A percentile compares a stretch with the other conserved stretches of the same genome.
phyloP scores from a whole-genome alignment of 805 yeast genomes.

The Wickerhamomyces alni region DNA sequence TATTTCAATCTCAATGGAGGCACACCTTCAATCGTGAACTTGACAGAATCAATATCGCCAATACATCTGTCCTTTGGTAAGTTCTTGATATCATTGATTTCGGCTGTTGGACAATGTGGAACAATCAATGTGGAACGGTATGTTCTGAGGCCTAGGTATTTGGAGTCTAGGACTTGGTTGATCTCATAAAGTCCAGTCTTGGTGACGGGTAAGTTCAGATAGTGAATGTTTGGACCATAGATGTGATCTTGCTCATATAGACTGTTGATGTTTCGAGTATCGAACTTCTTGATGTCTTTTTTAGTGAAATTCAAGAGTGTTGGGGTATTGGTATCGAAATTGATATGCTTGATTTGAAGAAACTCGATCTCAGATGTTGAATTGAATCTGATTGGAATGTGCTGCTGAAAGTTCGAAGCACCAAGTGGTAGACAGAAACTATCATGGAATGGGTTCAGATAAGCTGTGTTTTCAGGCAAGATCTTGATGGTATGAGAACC shows the following conservation, averaged over 20 bases:
- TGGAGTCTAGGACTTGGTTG: conserved; percentile 58
- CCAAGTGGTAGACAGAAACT: conserved; percentile 52
- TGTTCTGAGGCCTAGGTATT: conserved; percentile 54
- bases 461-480: conserved; percentile 86
- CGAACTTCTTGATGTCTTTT: conserved; percentile 43
- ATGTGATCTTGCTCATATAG: conserved; percentile 21
- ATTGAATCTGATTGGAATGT: conserved; percentile 73
- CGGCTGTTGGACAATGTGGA: conserved; percentile 74
- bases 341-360: conserved; percentile 58
- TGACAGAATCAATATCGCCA: conserved; percentile 47
- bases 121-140: conserved; percentile 58
- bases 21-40: conserved; percentile 61
- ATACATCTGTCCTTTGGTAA: conserved; percentile 49
- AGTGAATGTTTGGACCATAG: conserved; percentile 35
- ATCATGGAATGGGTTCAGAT: conserved; percentile 67
- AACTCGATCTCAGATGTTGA: conserved; percentile 67
- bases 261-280: conserved; percentile 13
- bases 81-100: conserved; percentile 33
- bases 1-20: conserved; percentile 67
- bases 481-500: conserved; percentile 85
- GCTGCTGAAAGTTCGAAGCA: conserved; percentile 24
- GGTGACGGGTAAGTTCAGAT: conserved; percentile 57
- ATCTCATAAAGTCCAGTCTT: conserved; percentile 78
- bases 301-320: conserved; percentile 48
- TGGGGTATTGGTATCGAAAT: conserved; percentile 45